Percentiles rank a stretch among this genome's conserved stretches.
Conservation (phyloP, 2,329 filamentous ascomycete genomes). For the Paraphoma chrysanthemicola region DNA sequence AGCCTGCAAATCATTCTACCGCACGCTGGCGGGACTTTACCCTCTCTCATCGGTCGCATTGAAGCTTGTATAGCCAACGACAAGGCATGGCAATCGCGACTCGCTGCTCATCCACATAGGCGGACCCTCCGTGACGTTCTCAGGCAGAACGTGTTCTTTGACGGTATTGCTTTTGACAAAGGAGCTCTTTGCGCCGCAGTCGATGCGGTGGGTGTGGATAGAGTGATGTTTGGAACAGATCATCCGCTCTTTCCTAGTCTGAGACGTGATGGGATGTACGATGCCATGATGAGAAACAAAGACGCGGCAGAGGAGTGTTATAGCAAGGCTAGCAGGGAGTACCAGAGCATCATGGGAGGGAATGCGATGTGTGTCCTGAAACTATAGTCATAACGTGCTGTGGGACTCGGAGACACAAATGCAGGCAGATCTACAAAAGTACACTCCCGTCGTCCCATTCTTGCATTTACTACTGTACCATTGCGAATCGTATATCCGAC, state of each 20-base stretch:
- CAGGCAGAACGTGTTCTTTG: not conserved
- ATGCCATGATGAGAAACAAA: not conserved
- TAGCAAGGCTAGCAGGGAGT: not conserved
- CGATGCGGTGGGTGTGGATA: not conserved
- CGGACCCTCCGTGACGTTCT: not conserved
- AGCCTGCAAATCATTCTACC: not conserved
- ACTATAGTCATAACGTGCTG: not conserved
- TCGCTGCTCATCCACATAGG: not conserved
- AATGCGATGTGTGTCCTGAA: not conserved
- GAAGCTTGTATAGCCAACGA: slow-evolving; percentile 1
- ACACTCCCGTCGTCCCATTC: not conserved
- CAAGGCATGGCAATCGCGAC: not conserved
- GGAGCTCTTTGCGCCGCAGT: not conserved
- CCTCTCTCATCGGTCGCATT: not conserved
- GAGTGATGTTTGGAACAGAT: not conserved
- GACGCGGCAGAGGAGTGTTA: not conserved
- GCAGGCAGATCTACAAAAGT: not conserved
- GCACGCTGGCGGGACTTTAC: not conserved
- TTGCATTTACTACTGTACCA: not conserved
- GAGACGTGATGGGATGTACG: not conserved
- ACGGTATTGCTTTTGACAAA: not conserved
- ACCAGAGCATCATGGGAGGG: not conserved
- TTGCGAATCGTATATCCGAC: not conserved
- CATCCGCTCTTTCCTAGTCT: not conserved
- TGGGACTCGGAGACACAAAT: not conserved